A percentile compares a stretch with the other conserved stretches of the same genome.
phyloP scores from a whole-genome alignment of 2,329 filamentous ascomycete species.

The Clarireedia sp. region DNA sequence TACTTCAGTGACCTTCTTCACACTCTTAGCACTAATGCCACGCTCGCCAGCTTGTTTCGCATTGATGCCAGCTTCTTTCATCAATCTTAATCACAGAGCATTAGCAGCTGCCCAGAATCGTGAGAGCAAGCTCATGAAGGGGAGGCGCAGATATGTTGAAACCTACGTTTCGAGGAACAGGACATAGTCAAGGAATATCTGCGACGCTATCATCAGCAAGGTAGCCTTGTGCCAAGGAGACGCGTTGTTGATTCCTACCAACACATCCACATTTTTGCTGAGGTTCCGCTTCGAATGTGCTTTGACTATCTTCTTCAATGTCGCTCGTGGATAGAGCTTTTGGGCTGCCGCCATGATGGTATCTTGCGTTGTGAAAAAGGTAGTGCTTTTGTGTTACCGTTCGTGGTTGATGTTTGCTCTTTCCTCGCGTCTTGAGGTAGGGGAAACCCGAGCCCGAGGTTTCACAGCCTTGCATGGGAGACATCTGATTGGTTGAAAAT shows the following conservation, averaged over 20 bases:
- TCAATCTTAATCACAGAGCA: conserved; percentile 43
- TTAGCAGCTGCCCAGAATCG: too few relatives aligned
- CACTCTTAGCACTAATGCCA: conserved; percentile 63
- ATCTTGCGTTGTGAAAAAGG: background rate
- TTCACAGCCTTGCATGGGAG: background rate
- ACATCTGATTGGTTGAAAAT: background rate
- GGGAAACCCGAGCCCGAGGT: background rate
- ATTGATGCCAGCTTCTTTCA: conserved; percentile 72
- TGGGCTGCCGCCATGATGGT: conserved; percentile 38
- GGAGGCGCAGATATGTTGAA: background rate
- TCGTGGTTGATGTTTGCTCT: background rate
- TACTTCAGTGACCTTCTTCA: conserved; percentile 72
- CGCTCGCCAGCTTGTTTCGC: conserved; percentile 68
- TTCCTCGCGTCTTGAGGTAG: background rate
- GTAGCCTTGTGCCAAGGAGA: conserved; percentile 9
- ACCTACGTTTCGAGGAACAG: conserved; percentile 64
- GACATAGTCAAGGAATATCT: conserved; percentile 82
- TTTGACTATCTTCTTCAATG: conserved; percentile 83
- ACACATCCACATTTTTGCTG: conserved; percentile 78
- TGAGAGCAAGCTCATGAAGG: background rate
- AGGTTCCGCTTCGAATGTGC: conserved; percentile 74
- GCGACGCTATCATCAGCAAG: conserved; percentile 6
- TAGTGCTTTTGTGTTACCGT: background rate
- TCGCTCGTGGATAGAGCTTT: conserved; percentile 76
- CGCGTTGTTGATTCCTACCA: conserved; percentile 45